phyloP scores from a whole-genome alignment of 1,284 basidiomycete species.

The Sphagnurus paluster region DNA sequence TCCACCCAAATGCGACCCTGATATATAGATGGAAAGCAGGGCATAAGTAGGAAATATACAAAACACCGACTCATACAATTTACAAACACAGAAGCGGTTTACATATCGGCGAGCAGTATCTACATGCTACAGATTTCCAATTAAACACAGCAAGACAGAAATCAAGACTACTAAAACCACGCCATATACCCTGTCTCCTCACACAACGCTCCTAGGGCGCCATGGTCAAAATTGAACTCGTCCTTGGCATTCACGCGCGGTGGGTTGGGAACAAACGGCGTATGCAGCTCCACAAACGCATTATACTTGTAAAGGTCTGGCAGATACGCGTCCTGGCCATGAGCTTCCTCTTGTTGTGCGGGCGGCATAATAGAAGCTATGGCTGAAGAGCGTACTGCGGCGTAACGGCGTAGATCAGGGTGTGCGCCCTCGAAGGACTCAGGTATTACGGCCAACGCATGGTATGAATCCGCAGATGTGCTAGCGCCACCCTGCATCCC shows the following conservation, averaged over 20 bases:
- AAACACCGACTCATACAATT: too few species aligned
- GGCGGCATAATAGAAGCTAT: too few species aligned
- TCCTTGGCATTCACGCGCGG: slow-evolving; percentile 44
- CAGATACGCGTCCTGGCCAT: slow-evolving; percentile 33
- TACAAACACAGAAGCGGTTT: too few species aligned
- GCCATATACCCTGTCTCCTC: slow-evolving; percentile 55
- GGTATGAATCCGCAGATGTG: slow-evolving; percentile 5
- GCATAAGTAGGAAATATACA: too few species aligned
- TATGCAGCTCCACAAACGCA: slow-evolving; percentile 33
- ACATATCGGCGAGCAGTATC: too few species aligned
- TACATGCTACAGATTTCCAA: too few species aligned
- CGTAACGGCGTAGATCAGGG: slow-evolving; percentile 29
- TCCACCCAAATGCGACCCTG: too few species aligned
- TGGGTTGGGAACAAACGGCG: slow-evolving; percentile 44
- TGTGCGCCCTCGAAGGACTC: slow-evolving; percentile 35
- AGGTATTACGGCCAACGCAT: slow-evolving; percentile 22
- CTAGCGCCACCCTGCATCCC: not conserved
- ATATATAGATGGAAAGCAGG: too few species aligned
- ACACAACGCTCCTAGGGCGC: slow-evolving; percentile 41
- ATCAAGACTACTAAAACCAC: too few species aligned
- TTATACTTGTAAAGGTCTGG: slow-evolving; percentile 47
- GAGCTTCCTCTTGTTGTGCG: slow-evolving; percentile 1
- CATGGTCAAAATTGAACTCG: slow-evolving; percentile 48
- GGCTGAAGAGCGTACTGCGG: slow-evolving; percentile 25
- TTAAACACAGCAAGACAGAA: too few species aligned